Base-by-base conservation (phyloP, 768 basidiomycete species). In the Gloeostereum incarnatum region DNA sequence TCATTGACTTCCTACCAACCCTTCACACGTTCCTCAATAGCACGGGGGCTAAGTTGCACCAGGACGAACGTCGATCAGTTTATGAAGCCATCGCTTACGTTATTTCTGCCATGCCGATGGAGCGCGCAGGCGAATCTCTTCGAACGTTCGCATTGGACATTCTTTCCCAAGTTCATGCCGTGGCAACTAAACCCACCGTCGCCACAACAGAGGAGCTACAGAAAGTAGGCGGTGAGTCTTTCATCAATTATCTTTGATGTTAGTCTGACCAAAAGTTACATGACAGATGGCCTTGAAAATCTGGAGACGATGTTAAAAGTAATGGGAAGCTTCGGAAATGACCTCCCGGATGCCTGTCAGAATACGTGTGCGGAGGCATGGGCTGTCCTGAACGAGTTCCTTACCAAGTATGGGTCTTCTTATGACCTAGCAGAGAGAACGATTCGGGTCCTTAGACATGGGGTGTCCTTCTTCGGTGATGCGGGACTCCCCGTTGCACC, bases 51-150 rank as follows among this genome's bases (percentile, higher is more conserved):
- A 89, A 86, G 53, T 66, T 99, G 29, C 61, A 66, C 8, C 89
- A 89, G 55, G 87, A 92, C 30, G 96, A 98, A 57, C 76, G 79
- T 50, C 73, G 87, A 34, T 86, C 93, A 57, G 83, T 99, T 13
- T 91, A 93, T 50, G 92, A 96, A 54, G 96, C 93, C 10, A 92
- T 98, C 47, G 92, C 89, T 4, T 80, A 87, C 59, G 88, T 99
- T 39, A 93, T 99, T 40, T 86, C 84, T 34, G 85, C 81, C 1
- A 97, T 98, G 92, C 78, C 86, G 2, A 84, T 93, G 71, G 76
- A 80, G 38, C 76, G 79, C 43, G 90, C 90, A 8, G 88, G 92
- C 0, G 75, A 79, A 47, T 90, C 88, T 1, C 73, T 99, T 31
- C 78, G 80, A 44, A 79, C 81, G 10, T 99, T 99, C 56, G 77